These are phyloP conservation scores for Aspergillus transmontanensis DNA, from an alignment of 2,329 filamentous ascomycete species.

Conservation along the genomic window DNA sequence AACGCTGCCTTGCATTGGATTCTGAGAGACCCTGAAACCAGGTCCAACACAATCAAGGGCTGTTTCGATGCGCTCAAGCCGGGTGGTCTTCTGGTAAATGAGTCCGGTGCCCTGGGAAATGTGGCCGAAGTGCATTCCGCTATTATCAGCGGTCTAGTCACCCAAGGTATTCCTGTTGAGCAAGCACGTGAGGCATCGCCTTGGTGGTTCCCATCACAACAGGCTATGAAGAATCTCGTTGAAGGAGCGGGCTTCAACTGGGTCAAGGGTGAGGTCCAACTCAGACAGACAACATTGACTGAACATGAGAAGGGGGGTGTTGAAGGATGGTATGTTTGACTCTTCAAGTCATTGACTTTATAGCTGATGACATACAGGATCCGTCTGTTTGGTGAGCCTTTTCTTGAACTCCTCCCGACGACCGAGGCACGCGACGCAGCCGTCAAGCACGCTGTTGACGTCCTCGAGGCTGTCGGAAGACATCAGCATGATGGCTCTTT, in stretches of 20 bases:
- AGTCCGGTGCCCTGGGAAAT: constrained; percentile 73
- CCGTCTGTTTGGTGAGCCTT: background rate
- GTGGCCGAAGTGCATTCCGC: constrained; percentile 64
- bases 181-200: constrained; percentile 56
- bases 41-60: constrained; percentile 56
- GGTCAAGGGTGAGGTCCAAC: constrained; percentile 62
- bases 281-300: constrained; percentile 61
- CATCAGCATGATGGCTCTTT: background rate
- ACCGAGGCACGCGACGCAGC: background rate
- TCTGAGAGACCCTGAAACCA: constrained; percentile 51
- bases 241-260: constrained; percentile 48
- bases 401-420: background rate
- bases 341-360: no score
- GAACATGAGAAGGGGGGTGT: constrained; percentile 54
- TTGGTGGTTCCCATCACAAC: constrained; percentile 73
- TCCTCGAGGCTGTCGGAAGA: background rate
- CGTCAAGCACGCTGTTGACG: background rate
- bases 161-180: constrained; percentile 54
- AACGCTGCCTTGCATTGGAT: constrained; percentile 72
- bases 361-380: background rate
- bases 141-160: constrained; percentile 55
- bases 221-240: constrained; percentile 53
- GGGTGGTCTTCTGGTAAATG: constrained; percentile 64
- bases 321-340: constrained; percentile 56
- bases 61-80: constrained; percentile 57